Evolutionary conservation across 352 stramenopile species (phyloP).

Genomic region (Phytopythium ostracodes): DNA sequence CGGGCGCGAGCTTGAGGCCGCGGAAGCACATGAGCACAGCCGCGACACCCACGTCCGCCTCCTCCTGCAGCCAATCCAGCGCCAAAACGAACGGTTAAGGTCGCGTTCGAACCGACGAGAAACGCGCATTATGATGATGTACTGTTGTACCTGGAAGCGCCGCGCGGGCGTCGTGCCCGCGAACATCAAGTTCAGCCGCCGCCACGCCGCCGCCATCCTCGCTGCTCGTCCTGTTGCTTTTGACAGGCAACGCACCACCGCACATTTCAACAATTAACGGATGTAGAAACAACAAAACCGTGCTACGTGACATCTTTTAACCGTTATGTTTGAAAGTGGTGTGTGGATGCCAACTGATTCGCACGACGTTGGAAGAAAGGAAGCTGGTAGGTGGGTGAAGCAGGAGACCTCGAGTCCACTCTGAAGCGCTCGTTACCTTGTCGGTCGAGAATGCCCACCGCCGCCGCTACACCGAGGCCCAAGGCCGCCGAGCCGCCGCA

Average conservation of each 20-base stretch:
- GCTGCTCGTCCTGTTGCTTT: neutral
- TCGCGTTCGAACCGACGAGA: neutral
- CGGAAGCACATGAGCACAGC: conserved; percentile 80
- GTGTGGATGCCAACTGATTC: neutral
- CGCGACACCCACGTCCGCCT: conserved; percentile 71
- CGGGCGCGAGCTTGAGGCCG: conserved; percentile 44
- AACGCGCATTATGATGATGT: neutral
- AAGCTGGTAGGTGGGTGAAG: neutral
- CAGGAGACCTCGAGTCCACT: neutral
- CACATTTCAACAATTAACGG: neutral
- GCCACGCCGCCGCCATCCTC: conserved; percentile 67
- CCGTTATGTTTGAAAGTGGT: neutral
- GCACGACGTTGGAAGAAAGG: neutral
- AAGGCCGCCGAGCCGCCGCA: conserved; percentile 33
- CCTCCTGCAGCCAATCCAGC: conserved; percentile 41
- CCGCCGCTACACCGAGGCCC: conserved; percentile 9
- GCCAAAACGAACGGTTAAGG: conserved; percentile 1
- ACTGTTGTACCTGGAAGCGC: conserved; percentile 60
- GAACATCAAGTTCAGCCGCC: conserved; percentile 73
- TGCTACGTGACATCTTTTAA: too few species aligned
- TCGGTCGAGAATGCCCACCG: neutral
- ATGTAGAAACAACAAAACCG: neutral
- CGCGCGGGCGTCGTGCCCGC: conserved; percentile 71
- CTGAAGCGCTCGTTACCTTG: neutral
- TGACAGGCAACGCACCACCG: neutral